A percentile compares a stretch with the other conserved stretches of the same genome.
phyloP scores from a whole-genome alignment of 1,139 yeast species.

The Sugiyamaella paludigena region DNA sequence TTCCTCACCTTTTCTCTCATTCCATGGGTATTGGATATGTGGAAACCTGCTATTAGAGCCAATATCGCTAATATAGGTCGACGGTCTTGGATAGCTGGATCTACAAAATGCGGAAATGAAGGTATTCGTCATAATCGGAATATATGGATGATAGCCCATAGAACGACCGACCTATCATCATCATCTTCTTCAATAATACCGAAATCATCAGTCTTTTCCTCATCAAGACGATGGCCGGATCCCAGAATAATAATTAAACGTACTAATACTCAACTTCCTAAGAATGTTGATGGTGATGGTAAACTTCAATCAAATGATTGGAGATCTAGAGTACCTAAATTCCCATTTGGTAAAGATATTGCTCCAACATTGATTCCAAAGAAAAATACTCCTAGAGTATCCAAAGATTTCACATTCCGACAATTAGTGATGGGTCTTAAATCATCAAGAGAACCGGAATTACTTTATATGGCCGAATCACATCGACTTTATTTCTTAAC shows the following conservation, averaged over 20 bases:
- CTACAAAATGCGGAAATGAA: too few relatives aligned
- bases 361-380: conserved; percentile 67
- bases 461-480: conserved; percentile 80
- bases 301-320: conserved; percentile 34
- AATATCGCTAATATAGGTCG: too few relatives aligned
- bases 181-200: too few relatives aligned
- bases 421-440: conserved; percentile 64
- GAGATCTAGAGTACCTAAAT: conserved; percentile 44
- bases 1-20: too few relatives aligned
- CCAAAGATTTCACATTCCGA: conserved; percentile 55
- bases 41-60: too few relatives aligned
- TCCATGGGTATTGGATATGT: too few relatives aligned
- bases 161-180: too few relatives aligned
- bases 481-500: conserved; percentile 72
- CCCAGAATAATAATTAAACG: conserved; percentile 9
- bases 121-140: too few relatives aligned
- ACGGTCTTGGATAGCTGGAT: too few relatives aligned
- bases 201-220: too few relatives aligned
- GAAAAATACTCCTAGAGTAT: conserved; percentile 55
- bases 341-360: conserved; percentile 64
- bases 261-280: conserved; percentile 25
- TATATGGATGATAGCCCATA: too few relatives aligned
- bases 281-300: conserved; percentile 26
- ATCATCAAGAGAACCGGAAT: conserved; percentile 60
- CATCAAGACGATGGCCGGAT: too few relatives aligned